Evolutionary conservation across 805 yeast species (phyloP).

Genomic region (Kazachstania viticola): DNA sequence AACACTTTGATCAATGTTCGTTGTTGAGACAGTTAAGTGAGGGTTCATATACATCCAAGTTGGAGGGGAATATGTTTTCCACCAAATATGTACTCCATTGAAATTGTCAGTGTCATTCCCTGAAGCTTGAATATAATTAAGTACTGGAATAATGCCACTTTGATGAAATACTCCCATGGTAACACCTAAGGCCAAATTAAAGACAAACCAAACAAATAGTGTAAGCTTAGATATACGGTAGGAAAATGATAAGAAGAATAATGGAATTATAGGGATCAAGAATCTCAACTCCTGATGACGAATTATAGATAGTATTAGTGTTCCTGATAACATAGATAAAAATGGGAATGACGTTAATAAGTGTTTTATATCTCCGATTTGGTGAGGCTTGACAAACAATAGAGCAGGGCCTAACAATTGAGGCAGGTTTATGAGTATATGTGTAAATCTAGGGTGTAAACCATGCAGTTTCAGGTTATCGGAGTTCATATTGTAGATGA

Average conservation of each 20-base stretch:
- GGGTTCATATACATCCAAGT: conserved; percentile 52
- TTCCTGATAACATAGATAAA: conserved; percentile 50
- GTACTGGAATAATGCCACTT: conserved; percentile 70
- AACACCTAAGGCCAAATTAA: conserved; percentile 47
- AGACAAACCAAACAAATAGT: conserved; percentile 42
- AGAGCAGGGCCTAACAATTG: conserved; percentile 67
- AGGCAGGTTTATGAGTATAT: conserved; percentile 65
- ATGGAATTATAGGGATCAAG: conserved; percentile 65
- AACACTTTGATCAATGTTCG: conserved; percentile 10
- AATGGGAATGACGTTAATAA: conserved; percentile 35
- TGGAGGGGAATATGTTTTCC: conserved; percentile 94
- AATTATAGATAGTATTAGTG: conserved; percentile 49
- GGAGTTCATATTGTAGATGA: conserved; percentile 51
- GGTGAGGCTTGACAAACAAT: conserved; percentile 29
- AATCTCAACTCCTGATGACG: conserved; percentile 96
- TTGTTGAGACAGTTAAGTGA: conserved; percentile 15
- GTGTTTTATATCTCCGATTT: conserved; percentile 2
- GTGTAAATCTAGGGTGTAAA: conserved; percentile 67
- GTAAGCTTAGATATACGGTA: conserved; percentile 26
- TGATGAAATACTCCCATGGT: conserved; percentile 81
- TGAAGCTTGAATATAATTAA: conserved; percentile 24
- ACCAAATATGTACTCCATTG: conserved; percentile 61
- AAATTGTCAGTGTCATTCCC: conserved; percentile 11
- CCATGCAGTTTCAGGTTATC: conserved; percentile 71
- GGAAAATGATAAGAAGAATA: conserved; percentile 40